phyloP scores from a whole-genome alignment of 192 early-diverging fungal genomes.

The Mortierella alpina region DNA sequence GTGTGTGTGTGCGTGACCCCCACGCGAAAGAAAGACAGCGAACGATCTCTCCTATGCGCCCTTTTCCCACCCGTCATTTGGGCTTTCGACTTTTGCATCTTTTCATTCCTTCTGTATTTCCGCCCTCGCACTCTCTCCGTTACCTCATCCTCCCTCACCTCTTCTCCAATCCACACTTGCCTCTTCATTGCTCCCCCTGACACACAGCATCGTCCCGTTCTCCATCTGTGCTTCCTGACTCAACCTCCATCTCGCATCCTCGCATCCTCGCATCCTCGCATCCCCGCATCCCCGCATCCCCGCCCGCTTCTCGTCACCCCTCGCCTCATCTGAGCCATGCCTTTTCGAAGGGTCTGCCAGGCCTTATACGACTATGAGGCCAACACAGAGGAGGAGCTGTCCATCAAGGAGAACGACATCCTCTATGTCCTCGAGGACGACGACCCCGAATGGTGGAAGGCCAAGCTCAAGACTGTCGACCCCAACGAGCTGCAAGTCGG shows the following conservation, averaged over 20 bases:
- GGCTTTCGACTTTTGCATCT: too few species aligned
- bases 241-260: neutral
- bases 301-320: neutral
- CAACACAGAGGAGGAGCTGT: constrained; percentile 84
- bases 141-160: too few species aligned
- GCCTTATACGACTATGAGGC: constrained; percentile 94
- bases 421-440: constrained; percentile 87
- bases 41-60: too few species aligned
- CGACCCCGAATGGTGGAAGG: constrained; percentile 94
- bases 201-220: too few species aligned
- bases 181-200: too few species aligned
- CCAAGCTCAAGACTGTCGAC: constrained; percentile 73
- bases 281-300: neutral
- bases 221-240: too few species aligned
- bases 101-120: too few species aligned
- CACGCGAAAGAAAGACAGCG: too few species aligned
- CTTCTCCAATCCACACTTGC: too few species aligned
- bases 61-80: too few species aligned
- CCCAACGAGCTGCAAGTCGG: constrained; percentile 71
- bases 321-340: constrained; percentile 34
- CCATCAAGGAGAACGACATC: constrained; percentile 87
- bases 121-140: too few species aligned
- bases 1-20: too few species aligned
- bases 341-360: constrained; percentile 67
- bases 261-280: neutral